A percentile compares a stretch with the other conserved stretches of the same genome.
Evolutionary conservation across 345 rosid genomes (phyloP).

Genomic region (Aquilaria yunnanensis): DNA sequence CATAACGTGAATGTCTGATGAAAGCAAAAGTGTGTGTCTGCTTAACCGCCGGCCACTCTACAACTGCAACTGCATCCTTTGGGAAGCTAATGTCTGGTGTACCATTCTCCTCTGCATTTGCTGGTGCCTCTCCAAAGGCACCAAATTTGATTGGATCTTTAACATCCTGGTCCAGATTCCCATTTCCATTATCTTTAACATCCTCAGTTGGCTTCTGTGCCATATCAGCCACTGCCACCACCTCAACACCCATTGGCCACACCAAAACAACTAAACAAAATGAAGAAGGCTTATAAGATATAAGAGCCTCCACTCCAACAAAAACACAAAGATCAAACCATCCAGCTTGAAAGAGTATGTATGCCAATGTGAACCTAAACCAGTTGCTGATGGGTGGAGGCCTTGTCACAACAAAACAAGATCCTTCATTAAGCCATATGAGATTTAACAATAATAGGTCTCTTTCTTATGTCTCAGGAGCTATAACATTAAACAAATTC

Average conservation of each 20-base stretch:
- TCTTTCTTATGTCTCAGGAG: no score
- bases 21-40: conserved; percentile 64
- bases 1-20: conserved; percentile 39
- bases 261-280: conserved; percentile 16
- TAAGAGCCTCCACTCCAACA: no score
- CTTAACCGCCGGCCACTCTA: conserved; percentile 76
- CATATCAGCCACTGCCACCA: conserved; percentile 63
- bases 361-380: no score
- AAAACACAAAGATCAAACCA: not conserved
- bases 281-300: not conserved
- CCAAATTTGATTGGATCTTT: conserved; percentile 47
- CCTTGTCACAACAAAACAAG: no score
- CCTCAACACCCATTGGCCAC: conserved; percentile 74
- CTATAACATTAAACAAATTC: no score
- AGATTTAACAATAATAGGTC: no score
- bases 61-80: conserved; percentile 40
- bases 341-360: no score
- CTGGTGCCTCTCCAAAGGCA: conserved; percentile 46
- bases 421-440: no score
- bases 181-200: conserved; percentile 27
- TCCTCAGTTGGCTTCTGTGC: conserved; percentile 43
- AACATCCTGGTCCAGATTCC: conserved; percentile 38
- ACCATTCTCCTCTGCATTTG: conserved; percentile 33
- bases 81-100: conserved; percentile 41
- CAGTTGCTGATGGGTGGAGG: no score